Evolutionary conservation across 805 yeast species (phyloP).

Genomic region (Cyberlindnera nakhonratchasimensis): DNA sequence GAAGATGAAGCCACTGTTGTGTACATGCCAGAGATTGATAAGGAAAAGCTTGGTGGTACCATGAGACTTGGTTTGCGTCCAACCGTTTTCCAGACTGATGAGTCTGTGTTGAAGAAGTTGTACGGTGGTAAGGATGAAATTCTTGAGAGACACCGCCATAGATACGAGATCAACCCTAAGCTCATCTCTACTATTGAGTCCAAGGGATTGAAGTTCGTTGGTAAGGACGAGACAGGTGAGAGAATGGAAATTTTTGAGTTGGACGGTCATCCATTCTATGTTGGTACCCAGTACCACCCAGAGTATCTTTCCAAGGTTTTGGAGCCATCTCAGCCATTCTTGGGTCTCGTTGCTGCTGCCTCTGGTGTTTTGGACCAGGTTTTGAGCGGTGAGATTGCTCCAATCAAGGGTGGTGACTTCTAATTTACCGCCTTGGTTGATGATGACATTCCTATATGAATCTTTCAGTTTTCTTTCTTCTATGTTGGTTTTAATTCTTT

Average conservation of each 20-base stretch:
- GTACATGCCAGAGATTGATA: slow-evolving; percentile 98
- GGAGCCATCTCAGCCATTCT: slow-evolving; percentile 94
- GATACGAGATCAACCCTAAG: slow-evolving; percentile 94
- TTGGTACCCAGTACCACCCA: slow-evolving; percentile 98
- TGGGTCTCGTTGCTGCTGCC: slow-evolving; percentile 94
- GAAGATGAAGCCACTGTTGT: slow-evolving; percentile 75
- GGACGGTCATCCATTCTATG: slow-evolving; percentile 82
- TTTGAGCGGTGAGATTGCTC: slow-evolving; percentile 35
- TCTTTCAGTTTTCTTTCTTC: too few relatives aligned
- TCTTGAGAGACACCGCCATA: slow-evolving; percentile 95
- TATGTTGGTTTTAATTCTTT: background rate
- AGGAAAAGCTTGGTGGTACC: slow-evolving; percentile 94
- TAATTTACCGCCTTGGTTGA: too few relatives aligned
- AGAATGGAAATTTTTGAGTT: slow-evolving; percentile 95
- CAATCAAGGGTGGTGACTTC: slow-evolving; percentile 15
- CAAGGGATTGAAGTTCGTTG: slow-evolving; percentile 83
- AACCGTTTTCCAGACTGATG: slow-evolving; percentile 70
- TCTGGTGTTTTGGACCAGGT: slow-evolving; percentile 76
- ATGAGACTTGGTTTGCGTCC: slow-evolving; percentile 97
- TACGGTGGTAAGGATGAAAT: slow-evolving; percentile 71
- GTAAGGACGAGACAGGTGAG: slow-evolving; percentile 83
- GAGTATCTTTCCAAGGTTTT: slow-evolving; percentile 95
- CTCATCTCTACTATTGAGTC: slow-evolving; percentile 67
- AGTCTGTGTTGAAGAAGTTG: slow-evolving; percentile 69
- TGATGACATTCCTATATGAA: too few relatives aligned